A percentile compares a stretch with the other conserved stretches of the same genome.
Evolutionary conservation across 495 filamentous ascomycete genomes (phyloP).

Genomic region (Lindgomyces ingoldianus): DNA sequence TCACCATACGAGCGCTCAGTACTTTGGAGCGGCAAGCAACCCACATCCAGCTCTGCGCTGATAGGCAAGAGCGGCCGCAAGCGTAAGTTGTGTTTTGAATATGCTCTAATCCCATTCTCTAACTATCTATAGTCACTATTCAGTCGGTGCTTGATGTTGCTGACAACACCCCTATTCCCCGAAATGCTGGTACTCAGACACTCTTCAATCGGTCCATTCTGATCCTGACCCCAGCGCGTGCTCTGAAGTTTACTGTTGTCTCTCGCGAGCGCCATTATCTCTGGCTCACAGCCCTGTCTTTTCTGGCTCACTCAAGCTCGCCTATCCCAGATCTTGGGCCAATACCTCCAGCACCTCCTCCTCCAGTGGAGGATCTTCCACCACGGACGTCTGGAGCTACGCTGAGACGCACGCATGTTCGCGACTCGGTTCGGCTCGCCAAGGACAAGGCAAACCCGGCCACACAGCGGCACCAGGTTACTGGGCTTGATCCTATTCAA

Average conservation of each 20-base stretch:
- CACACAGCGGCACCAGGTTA: conserved; percentile 32
- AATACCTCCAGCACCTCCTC: conserved; percentile 37
- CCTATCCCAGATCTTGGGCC: conserved; percentile 29
- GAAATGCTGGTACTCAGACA: conserved; percentile 55
- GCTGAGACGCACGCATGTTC: conserved; percentile 66
- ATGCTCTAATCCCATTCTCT: conserved; percentile 3
- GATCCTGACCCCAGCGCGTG: conserved; percentile 88
- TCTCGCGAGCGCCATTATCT: conserved; percentile 86
- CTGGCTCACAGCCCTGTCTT: conserved; percentile 92
- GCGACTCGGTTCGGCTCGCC: conserved; percentile 87
- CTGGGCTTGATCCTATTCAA: conserved; percentile 42
- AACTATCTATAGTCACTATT: conserved; percentile 69
- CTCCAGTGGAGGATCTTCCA: conserved; percentile 16
- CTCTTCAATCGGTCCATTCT: conserved; percentile 93
- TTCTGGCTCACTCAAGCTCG: conserved; percentile 83
- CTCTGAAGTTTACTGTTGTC: conserved; percentile 90
- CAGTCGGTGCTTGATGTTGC: conserved; percentile 97
- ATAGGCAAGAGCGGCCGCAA: conserved; percentile 96
- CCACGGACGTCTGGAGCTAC: conserved; percentile 15
- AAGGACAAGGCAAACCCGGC: conserved; percentile 69
- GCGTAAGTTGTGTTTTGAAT: conserved; percentile 59
- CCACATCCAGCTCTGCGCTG: conserved; percentile 79
- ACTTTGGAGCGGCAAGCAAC: conserved; percentile 98
- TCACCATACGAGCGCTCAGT: conserved; percentile 93
- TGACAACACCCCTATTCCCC: conserved; percentile 87